phyloP scores from a whole-genome alignment of 805 yeast genomes.

The Candida silvicultrix region DNA sequence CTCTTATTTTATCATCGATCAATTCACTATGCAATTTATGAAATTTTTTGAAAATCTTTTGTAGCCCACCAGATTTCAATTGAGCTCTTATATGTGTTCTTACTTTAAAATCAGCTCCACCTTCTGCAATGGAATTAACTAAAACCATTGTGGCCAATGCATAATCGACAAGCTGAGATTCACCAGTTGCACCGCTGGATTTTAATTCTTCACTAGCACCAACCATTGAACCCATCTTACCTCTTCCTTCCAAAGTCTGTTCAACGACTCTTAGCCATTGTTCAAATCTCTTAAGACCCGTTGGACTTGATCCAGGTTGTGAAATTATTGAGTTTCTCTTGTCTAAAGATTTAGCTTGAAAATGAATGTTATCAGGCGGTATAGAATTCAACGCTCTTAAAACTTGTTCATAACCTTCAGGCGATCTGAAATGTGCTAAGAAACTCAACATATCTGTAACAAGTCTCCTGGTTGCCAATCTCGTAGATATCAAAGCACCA shows the following conservation, averaged over 20 bases:
- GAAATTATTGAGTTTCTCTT: conserved; percentile 26
- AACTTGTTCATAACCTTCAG: conserved; percentile 50
- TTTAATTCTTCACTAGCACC: conserved; percentile 86
- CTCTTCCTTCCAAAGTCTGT: conserved; percentile 74
- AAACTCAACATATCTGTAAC: conserved; percentile 73
- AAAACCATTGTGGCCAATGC: conserved; percentile 64
- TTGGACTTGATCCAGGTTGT: conserved; percentile 3
- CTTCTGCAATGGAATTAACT: conserved; percentile 54
- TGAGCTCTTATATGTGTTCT: conserved; percentile 55
- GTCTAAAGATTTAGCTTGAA: conserved; percentile 26
- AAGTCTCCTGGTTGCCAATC: conserved; percentile 66
- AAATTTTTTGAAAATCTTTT: conserved; percentile 44
- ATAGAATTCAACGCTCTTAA: conserved; percentile 28
- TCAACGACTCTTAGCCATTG: conserved; percentile 67
- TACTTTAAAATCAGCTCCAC: conserved; percentile 28
- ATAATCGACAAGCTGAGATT: conserved; percentile 64
- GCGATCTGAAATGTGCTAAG: conserved; percentile 38
- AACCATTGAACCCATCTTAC: conserved; percentile 83
- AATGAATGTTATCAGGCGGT: conserved; percentile 24
- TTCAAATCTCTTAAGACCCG: conserved; percentile 45
- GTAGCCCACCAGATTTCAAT: conserved; percentile 51
- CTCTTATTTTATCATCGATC: conserved; percentile 59
- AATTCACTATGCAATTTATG: conserved; percentile 48
- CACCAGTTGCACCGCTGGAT: conserved; percentile 42
- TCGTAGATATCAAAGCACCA: conserved; percentile 68